phyloP scores from a whole-genome alignment of 2,329 filamentous ascomycete genomes.

The Xylaria sp. region DNA sequence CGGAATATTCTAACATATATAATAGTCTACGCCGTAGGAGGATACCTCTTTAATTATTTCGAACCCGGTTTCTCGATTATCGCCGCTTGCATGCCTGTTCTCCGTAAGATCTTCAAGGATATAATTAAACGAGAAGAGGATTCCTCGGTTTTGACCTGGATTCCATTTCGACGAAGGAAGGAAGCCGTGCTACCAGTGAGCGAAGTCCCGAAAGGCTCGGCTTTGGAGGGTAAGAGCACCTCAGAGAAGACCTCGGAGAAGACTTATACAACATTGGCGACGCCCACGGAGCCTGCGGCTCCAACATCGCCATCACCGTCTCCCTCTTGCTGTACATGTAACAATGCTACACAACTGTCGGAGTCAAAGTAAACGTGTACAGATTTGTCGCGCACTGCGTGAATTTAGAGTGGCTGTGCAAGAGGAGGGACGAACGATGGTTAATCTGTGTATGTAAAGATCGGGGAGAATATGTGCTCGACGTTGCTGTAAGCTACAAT shows the following conservation, averaged over 20 bases:
- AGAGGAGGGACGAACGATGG: not conserved
- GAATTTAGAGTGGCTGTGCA: not conserved
- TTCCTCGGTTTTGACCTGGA: not conserved
- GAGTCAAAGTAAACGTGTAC: not conserved
- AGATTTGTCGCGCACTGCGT: not conserved
- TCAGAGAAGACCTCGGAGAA: constrained; percentile 20
- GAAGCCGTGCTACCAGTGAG: constrained; percentile 24
- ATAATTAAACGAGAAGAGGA: constrained; percentile 31
- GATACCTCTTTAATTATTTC: constrained; percentile 39
- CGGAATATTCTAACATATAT: constrained; percentile 17
- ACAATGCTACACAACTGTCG: not conserved
- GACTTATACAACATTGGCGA: constrained; percentile 22
- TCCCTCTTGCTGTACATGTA: not conserved
- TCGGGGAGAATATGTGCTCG: not conserved
- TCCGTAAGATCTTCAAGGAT: constrained; percentile 37
- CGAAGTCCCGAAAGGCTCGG: constrained; percentile 1
- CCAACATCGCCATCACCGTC: not conserved
- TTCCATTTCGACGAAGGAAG: constrained; percentile 11
- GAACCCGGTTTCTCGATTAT: constrained; percentile 37
- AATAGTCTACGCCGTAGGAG: constrained; percentile 35
- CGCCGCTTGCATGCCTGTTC: constrained; percentile 38
- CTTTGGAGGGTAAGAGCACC: constrained; percentile 9
- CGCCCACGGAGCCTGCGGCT: not conserved
- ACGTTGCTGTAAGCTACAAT: not conserved
- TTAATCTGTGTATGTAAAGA: not conserved